Evolutionary conservation across 306 rosid species (phyloP).

Genomic region (Albizia julibrissin): DNA sequence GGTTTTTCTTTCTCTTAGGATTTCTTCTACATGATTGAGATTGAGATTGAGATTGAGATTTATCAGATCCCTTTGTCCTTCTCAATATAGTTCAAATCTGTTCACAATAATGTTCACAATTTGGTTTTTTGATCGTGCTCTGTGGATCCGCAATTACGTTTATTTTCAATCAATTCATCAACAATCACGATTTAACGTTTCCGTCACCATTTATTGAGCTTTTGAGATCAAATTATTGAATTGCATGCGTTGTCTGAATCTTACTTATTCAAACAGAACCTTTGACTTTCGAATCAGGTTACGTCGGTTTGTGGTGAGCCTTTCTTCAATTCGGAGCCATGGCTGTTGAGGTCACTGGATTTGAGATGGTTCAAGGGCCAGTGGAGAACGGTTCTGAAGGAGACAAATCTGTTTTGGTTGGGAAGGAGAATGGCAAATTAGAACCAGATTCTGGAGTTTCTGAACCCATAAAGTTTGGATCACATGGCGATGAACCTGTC

Average conservation of each 20-base stretch:
- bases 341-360: constrained; percentile 81
- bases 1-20: background rate
- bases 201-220: background rate
- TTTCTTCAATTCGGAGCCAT: constrained; percentile 51
- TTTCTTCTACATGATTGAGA: constrained; percentile 31
- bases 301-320: constrained; percentile 37
- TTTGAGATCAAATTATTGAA: constrained; percentile 9
- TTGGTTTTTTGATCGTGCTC: background rate
- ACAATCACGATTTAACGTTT: constrained; percentile 14
- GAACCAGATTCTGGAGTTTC: constrained; percentile 44
- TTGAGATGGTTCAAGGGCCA: constrained; percentile 84
- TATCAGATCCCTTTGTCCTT: background rate
- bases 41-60: constrained; percentile 7
- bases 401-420: constrained; percentile 48
- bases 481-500: constrained; percentile 65
- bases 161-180: background rate
- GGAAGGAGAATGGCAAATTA: constrained; percentile 62
- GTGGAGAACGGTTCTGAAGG: constrained; percentile 48
- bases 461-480: constrained; percentile 59
- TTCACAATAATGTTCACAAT: background rate
- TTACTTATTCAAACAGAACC: background rate
- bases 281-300: constrained; percentile 37
- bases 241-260: constrained; percentile 3
- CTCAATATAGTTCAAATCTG: background rate
- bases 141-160: background rate